Evolutionary conservation across 805 yeast species (phyloP).

Genomic region (Cyberlindnera meyerae): DNA sequence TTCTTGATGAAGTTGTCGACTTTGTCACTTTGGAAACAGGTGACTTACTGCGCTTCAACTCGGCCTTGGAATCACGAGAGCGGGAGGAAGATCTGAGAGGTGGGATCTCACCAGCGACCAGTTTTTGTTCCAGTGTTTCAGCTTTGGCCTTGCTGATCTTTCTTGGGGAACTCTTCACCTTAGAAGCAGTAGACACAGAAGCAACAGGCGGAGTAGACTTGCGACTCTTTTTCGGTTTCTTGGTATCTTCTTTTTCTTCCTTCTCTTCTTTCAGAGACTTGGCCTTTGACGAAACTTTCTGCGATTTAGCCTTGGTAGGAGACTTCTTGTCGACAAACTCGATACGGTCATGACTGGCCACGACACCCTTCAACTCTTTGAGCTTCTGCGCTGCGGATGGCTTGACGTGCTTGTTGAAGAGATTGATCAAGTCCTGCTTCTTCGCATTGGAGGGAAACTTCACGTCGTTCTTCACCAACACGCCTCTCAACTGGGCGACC

Average conservation of each 20-base stretch:
- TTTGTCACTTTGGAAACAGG: neutral
- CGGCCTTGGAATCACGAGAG: too few relatives aligned
- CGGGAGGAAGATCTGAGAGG: too few relatives aligned
- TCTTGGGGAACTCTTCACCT: conserved; percentile 19
- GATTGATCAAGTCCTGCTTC: conserved; percentile 57
- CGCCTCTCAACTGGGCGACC: conserved; percentile 64
- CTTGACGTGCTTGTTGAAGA: conserved; percentile 51
- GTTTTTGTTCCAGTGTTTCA: neutral
- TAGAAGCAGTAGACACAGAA: conserved; percentile 1
- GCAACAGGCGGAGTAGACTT: conserved; percentile 1
- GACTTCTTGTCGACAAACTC: conserved; percentile 30
- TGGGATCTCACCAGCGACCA: conserved; percentile 9
- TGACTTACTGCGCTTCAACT: neutral
- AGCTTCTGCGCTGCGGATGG: conserved; percentile 43
- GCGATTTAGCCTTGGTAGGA: conserved; percentile 1
- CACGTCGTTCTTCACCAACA: conserved; percentile 61
- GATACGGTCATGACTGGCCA: conserved; percentile 34
- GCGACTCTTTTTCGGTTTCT: neutral
- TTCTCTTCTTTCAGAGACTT: neutral
- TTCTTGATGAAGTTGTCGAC: conserved; percentile 1
- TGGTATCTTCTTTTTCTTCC: conserved; percentile 1
- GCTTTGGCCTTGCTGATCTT: conserved; percentile 18
- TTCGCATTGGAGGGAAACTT: conserved; percentile 57
- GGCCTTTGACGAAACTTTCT: conserved; percentile 2
- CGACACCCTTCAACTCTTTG: conserved; percentile 26